Base-by-base conservation (phyloP, 2,329 filamentous ascomycete species). In the Volutella citrinella region DNA sequence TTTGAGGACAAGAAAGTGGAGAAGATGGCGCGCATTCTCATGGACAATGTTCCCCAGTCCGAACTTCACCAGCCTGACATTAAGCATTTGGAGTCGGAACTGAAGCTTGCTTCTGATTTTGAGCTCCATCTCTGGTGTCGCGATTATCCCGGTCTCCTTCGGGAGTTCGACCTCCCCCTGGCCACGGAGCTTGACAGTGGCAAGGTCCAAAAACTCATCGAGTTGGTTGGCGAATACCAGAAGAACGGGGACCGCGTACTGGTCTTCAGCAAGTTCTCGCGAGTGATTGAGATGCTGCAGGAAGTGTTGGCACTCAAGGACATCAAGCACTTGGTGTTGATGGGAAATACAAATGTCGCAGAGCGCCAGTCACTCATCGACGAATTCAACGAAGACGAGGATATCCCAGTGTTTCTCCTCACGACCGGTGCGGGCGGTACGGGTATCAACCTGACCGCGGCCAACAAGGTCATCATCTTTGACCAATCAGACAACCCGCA, bases 401-500 rank as follows among this genome's bases (percentile, higher is more conserved):
- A 75, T 3, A 95, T 97, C 32, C 84, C 89, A 0, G 89, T 94
- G 1, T 98, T 98, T 61, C 76, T 98, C 46, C 76, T 98, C 6
- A 93, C 87, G 2, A 98, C 93, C 0, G 91, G 89, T 40, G 90
- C 91, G 1, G 93, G 93, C 32, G 93, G 93, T n/a, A 93, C 91
- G 1, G 93, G 93, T 24, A 94, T 98, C 67, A 98, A 98, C 61
- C 67, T 98, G 34, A 93, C 91, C 7, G 87, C 85, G 21, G 93
- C 93, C 5, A 97, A 97, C 69, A 97, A 96, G 64, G 91, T 98
- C 49, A 80, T 98, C 62, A 93, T 98, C 54, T 96, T 97, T 59
- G 93, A 98, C 62, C 85, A 86, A 45, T 87, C 83, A n/a, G 95
- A 96, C 66, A 98, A 98, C 51, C 93, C 93, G 0, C 93, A 98